Evolutionary conservation across 2,329 filamentous ascomycete genomes (phyloP), one percentile per base, ranked within the genome.

Genomic region (Fusarium bactridioides): DNA sequence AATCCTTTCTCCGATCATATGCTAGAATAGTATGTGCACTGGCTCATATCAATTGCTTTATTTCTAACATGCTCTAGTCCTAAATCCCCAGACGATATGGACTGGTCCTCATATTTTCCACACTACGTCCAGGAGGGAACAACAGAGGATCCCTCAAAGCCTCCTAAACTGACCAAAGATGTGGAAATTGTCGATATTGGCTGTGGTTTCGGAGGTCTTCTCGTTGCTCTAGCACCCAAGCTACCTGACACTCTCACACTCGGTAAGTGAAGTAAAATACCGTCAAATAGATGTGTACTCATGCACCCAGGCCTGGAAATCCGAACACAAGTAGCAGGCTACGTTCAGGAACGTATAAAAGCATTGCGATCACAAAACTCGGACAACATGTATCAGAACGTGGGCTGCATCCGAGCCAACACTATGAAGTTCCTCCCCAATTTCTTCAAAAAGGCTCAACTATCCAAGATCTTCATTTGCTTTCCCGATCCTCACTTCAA

Each of bases 401-500:
- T 95, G 60, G 91, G 93, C 38, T 97, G 94, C 79, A 86, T 99
- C 53, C 92, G 96, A 70, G 93, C 94, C 74, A 99, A 99, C 84
- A 94, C 94, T 10, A 99, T 99, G 96, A 99, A 99, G 81, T 99
- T 98, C 82, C 86, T 99, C n/a, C 95, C 97, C 70, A 98, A 99
- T 80, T 97, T 98, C 86, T 98, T 99, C 86, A 85, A 83, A 61
- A 93, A 91, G 78, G 86, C 84, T 19, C 95, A 98, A 80, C 89
- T 99, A 19, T 89, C 88, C 71, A 97, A 97, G 80, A 93, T 98
- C 79, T 99, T 99, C 82, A 93, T 99, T 77, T 99, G 96, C 85
- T 99, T 99, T 80, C 96, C 96, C 1, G 96, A 99, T 79, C 96
- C 96, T 66, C 96, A 99, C 83, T 99, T 99, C 86, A 99, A 99